Base-by-base conservation (phyloP, 2,329 filamentous ascomycete genomes). In the Teratosphaeria gauchensis region DNA sequence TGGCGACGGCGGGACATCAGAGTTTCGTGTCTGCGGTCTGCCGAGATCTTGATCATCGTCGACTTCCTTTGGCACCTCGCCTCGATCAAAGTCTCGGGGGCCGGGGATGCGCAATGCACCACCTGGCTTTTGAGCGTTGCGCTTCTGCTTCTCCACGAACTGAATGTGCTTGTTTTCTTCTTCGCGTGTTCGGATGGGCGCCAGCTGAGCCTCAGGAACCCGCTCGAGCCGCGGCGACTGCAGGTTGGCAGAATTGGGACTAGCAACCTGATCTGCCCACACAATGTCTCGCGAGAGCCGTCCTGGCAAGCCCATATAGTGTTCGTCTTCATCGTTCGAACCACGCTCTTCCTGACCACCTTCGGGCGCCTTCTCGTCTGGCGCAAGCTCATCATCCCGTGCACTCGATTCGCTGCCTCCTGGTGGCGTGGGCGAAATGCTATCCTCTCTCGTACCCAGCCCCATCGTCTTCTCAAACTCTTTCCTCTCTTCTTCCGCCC, bases 51-150 rank as follows among this genome's bases (percentile, higher is more conserved):
- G 69, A 33, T 77, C 75, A 38, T 78, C 76, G 8, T 79, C 77
- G 14, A 89, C 70, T 21, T 79, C 75, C 64, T 85, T 75, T 3
- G 92, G 92, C 9, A 85, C 78, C 61, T 90, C 81, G 30, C 92
- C 94, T 55, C 84, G 84, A 66, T 99, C 94, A 54, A 88, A 92
- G 69, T 97, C 94, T 66, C 92, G 81, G 0, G 94, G 94, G 21
- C 92, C 92, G 0, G 94, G 94, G 66, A 99, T 97, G 48, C 90
- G 87, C 51, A 97, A 76, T 0, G 91, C 84, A 35, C 86, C 85
- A 56, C 84, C 86, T 58, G 88, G 86, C 62, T 85, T 84, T 1
- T 79, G 80, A 4, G 66, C 66, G 42, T 69, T 66, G 58, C 89
- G 87, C 42, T 91, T 84, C 71, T 96, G 92, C 33, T 88, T 86